Evolutionary conservation across 2,329 filamentous ascomycete species (phyloP).

Genomic region (Ophiocordyceps australis): DNA sequence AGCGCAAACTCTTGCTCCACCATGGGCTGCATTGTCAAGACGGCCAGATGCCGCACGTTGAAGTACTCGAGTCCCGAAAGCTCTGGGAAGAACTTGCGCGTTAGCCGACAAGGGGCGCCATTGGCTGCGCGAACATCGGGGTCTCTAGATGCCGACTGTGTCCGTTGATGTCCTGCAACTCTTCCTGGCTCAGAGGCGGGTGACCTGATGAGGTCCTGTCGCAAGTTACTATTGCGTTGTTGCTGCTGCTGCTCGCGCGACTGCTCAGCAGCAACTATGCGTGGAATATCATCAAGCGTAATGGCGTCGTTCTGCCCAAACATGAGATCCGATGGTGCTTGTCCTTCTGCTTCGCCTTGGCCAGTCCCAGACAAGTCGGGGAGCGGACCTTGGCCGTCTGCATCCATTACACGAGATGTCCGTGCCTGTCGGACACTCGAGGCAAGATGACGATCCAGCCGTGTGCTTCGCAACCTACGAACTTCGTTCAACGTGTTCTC

Average conservation of each 20-base stretch:
- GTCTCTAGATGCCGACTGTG: slow-evolving; percentile 33
- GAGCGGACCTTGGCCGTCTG: slow-evolving; percentile 39
- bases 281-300: slow-evolving; percentile 87
- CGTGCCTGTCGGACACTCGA: slow-evolving; percentile 83
- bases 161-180: slow-evolving; percentile 48
- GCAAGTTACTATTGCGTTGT: slow-evolving; percentile 29
- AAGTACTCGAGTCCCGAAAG: slow-evolving; percentile 92
- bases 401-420: slow-evolving; percentile 78
- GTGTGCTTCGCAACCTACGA: slow-evolving; percentile 73
- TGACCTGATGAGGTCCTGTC: slow-evolving; percentile 49
- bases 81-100: slow-evolving; percentile 87
- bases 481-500: slow-evolving; percentile 96
- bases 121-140: slow-evolving; percentile 33
- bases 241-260: slow-evolving; percentile 78
- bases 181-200: slow-evolving; percentile 23
- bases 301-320: slow-evolving; percentile 84
- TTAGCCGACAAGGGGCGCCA: slow-evolving; percentile 30
- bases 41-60: slow-evolving; percentile 87
- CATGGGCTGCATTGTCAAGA: slow-evolving; percentile 85
- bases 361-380: slow-evolving; percentile 56
- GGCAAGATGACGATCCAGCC: slow-evolving; percentile 85
- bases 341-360: slow-evolving; percentile 15
- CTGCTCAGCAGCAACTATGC: slow-evolving; percentile 90
- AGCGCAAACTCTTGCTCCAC: slow-evolving; percentile 82
- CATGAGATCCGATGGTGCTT: slow-evolving; percentile 56